Evolutionary conservation across 75 land plant genomes (phyloP).

Genomic region (Ceratopteris richardii): DNA sequence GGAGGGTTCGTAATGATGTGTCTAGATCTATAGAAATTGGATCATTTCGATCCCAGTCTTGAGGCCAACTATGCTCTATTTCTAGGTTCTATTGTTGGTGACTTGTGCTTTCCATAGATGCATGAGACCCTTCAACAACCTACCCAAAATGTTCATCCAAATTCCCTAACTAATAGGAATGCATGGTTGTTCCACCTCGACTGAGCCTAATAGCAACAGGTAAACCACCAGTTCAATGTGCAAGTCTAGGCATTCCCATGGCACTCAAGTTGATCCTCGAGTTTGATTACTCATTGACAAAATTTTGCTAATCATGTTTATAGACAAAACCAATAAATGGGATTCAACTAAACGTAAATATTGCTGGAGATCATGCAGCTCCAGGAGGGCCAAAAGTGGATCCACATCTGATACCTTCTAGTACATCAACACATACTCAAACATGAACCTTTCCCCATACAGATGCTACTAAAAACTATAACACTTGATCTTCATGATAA

Average conservation of each 20-base stretch:
- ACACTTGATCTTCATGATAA: slow-evolving; percentile 54
- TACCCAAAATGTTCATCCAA: slow-evolving; percentile 37
- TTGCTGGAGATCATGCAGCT: slow-evolving; percentile 70
- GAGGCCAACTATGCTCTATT: slow-evolving; percentile 30
- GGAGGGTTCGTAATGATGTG: slow-evolving; percentile 79
- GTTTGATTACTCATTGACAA: slow-evolving; percentile 62
- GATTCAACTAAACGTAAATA: slow-evolving; percentile 69
- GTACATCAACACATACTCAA: slow-evolving; percentile 69
- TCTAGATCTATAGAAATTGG: slow-evolving; percentile 72
- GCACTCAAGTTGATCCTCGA: slow-evolving; percentile 57
- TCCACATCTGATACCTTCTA: slow-evolving; percentile 90
- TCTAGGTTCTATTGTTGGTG: slow-evolving; percentile 40
- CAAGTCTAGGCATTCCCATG: no score
- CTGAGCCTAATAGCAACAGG: slow-evolving; percentile 66
- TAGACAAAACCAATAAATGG: slow-evolving; percentile 59
- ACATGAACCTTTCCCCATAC: slow-evolving; percentile 75
- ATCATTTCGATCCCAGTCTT: slow-evolving; percentile 67
- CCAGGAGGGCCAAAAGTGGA: slow-evolving; percentile 44
- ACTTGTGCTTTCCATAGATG: slow-evolving; percentile 19
- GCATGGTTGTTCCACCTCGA: slow-evolving; percentile 52
- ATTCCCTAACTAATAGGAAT: no score
- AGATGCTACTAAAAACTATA: slow-evolving; percentile 30
- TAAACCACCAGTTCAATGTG: slow-evolving; percentile 53
- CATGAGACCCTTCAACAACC: no score
- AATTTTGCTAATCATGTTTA: slow-evolving; percentile 49